phyloP scores from a whole-genome alignment of 495 filamentous ascomycete species.

The Pseudevernia furfuracea region DNA sequence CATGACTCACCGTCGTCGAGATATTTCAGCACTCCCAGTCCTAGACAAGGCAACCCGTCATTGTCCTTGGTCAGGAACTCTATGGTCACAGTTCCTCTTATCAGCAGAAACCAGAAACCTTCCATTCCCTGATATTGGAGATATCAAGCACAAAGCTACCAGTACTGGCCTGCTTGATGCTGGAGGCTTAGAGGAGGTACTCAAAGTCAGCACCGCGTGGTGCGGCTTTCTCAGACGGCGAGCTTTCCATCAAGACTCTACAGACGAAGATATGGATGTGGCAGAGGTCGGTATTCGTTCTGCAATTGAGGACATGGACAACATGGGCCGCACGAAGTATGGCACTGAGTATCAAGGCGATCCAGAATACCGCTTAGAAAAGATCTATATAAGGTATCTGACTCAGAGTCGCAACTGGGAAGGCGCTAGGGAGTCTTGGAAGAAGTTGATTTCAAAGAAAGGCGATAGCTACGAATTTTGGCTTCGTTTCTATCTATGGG shows the following conservation, averaged over 20 bases:
- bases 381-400: constrained; percentile 84
- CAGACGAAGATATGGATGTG: constrained; percentile 84
- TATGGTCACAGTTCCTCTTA: constrained; percentile 86
- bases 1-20: constrained; percentile 33
- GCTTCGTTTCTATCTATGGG: constrained; percentile 85
- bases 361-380: constrained; percentile 76
- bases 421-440: constrained; percentile 65
- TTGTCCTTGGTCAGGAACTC: constrained; percentile 81
- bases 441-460: constrained; percentile 56
- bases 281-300: constrained; percentile 84
- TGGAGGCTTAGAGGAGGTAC: constrained; percentile 70
- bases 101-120: constrained; percentile 67
- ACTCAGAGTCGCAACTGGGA: constrained; percentile 65
- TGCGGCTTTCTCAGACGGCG: constrained; percentile 81
- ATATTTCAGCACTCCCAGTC: constrained; percentile 41
- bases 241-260: constrained; percentile 66
- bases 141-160: constrained; percentile 87
- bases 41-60: constrained; percentile 74
- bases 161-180: constrained; percentile 67
- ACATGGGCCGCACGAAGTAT: constrained; percentile 67
- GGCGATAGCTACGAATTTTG: constrained; percentile 84
- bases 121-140: constrained; percentile 69
- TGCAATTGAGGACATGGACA: constrained; percentile 72
- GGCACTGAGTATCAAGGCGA: constrained; percentile 74
- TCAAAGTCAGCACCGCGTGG: constrained; percentile 88